Conservation (phyloP, 169 alveolate genomes). For the Toxoplasma gondii region DNA sequence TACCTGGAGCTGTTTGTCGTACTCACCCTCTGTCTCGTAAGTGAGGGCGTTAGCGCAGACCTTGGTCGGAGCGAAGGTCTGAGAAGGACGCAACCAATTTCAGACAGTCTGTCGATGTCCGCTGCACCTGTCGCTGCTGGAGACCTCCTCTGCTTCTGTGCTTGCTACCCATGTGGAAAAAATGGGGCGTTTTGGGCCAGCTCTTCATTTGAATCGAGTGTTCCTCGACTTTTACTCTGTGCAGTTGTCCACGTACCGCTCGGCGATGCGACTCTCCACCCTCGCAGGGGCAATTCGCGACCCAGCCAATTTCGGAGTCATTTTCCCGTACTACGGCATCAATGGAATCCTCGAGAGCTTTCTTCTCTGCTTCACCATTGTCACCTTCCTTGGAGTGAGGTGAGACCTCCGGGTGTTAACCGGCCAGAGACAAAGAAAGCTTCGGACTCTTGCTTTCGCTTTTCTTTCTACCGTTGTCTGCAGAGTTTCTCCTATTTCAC, state of each 20-base stretch:
- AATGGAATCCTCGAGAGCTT: constrained; percentile 16
- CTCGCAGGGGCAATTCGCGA: background rate
- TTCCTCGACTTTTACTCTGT: background rate
- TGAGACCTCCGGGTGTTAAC: background rate
- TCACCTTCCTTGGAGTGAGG: constrained; percentile 11
- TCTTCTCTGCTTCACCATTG: background rate
- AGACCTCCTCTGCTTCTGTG: no score
- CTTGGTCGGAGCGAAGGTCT: background rate
- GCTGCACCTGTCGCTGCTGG: no score
- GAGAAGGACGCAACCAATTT: no score
- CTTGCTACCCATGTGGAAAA: no score
- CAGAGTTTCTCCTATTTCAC: background rate
- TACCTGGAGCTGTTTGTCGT: constrained; percentile 6
- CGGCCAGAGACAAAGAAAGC: no score
- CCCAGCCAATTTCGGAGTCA: background rate
- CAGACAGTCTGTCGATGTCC: no score
- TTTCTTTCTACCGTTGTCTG: background rate
- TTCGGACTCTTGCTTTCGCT: background rate
- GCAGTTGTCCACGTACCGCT: background rate
- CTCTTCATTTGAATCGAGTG: background rate
- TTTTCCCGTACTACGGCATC: constrained; percentile 21
- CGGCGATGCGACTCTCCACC: background rate
- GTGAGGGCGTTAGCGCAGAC: background rate
- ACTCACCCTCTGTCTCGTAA: background rate
- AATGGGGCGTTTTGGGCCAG: no score